Evolutionary conservation across 805 yeast species (phyloP), one percentile per base, ranked within the genome.

Genomic region (Isabelozyma heimii): DNA sequence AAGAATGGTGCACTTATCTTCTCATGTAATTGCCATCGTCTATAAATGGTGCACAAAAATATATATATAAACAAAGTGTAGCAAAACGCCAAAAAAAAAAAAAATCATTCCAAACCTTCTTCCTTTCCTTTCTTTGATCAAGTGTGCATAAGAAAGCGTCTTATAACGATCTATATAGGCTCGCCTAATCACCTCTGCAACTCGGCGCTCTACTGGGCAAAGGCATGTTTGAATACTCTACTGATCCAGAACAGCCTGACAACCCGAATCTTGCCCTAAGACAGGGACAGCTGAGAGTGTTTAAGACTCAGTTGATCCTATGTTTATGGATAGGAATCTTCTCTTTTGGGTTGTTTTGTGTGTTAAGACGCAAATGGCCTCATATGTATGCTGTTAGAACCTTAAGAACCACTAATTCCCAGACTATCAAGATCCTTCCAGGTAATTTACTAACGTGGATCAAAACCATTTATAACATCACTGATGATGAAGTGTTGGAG

Each of bases 401-500:
- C 10, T 67, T 79, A 42, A 60, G 85, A 50, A 72, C 73, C 55
- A 61, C 65, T 44, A 68, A 70, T 57, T 56, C 59, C 42, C 57
- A 55, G 17, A 49, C 49, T 37, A 65, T 79, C 30, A 72, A 71
- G 48, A 66, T 66, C 30, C 65, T 81, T 15, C 85, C 86, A 13
- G 53, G 69, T 26, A 66, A 58, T 35, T 63, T 85, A 14, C 85
- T 91, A 58, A 90, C 91, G 1, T 91, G 97, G 97, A 72, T 91
- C 6, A 75, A 80, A 2, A 81, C 81, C 0, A 68, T 92, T 9
- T 80, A 80, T 59, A 62, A 65, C 9, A 84, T 91, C 16, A 72
- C 80, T 17, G 98, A 94, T 56, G 79, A 81, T 12, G 91, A 91
- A 47, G 79, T 92, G 3, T 74, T 92, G 45, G 89, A 87, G 52